A percentile compares a stretch with the other conserved stretches of the same genome.
Conservation (phyloP, 139 green algal genomes). For the Coccomyxa sp. region DNA sequence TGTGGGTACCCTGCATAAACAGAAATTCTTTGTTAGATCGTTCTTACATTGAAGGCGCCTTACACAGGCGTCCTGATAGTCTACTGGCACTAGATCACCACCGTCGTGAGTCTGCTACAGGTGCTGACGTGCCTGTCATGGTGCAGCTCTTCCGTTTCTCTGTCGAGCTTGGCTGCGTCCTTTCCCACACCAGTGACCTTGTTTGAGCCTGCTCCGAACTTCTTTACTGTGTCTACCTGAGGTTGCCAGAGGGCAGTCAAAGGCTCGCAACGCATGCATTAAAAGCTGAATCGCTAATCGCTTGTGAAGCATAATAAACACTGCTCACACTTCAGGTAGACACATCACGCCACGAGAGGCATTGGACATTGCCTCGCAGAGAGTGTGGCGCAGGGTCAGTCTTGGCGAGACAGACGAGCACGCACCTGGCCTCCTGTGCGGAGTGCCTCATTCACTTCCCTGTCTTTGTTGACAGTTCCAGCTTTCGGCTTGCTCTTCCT, state of each 20-base stretch:
- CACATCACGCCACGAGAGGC: no score
- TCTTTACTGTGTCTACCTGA: constrained; percentile 62
- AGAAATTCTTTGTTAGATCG: background rate
- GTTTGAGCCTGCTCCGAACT: constrained; percentile 25
- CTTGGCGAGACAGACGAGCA: no score
- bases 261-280: no score
- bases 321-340: no score
- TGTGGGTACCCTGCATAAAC: constrained; percentile 67
- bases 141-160: constrained; percentile 82
- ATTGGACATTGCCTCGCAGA: no score
- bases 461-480: background rate
- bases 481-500: constrained; percentile 20
- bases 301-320: no score
- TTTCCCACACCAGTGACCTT: constrained; percentile 32
- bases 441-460: constrained; percentile 4
- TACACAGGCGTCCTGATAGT: background rate
- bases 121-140: constrained; percentile 12
- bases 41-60: no score
- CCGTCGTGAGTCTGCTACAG: background rate
- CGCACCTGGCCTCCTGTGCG: no score
- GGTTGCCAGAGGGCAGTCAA: no score
- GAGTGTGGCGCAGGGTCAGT: no score
- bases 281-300: no score
- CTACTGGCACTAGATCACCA: background rate
- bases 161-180: constrained; percentile 76